Evolutionary conservation across 306 rosid species (phyloP), one percentile per base, ranked within the genome.

Genomic region (Cucumis melo): DNA sequence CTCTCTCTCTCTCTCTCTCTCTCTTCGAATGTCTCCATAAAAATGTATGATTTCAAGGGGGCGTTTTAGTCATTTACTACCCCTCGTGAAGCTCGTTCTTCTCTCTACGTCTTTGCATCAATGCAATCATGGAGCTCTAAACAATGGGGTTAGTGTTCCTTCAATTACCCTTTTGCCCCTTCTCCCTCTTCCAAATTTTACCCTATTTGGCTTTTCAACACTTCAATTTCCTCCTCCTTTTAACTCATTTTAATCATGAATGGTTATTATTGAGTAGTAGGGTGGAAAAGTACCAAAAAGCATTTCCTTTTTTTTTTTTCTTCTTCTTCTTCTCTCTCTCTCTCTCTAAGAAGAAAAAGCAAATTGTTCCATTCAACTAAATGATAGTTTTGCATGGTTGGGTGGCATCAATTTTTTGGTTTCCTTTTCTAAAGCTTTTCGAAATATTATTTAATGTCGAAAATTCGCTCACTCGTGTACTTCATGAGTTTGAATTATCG

Each of bases 21-120:
- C n/a, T n/a, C n/a, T n/a, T n/a, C 23, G 71, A 64, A 64, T 64
- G 21, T 15, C 46, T 59, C 39, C 24, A 36, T 64, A 36, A 32
- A 32, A 32, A 1, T 32, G 3, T 46, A 51, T 51, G 48, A 64
- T 64, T 62, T 34, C 51, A 8, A 54, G 86, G 91, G 85, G 91
- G 83, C 8, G 79, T 54, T 83, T 55, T 74, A 7, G 91, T 86
- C 86, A 53, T 50, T 21, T 23, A 0, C 0, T 17, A 24, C 56
- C 83, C 84, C 89, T 82, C 84, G 79, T 84, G 79, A 83, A 81
- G 74, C 83, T 82, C 84, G 83, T 82, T 82, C 77, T 56, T 82
- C 78, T 62, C 77, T 56, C 39, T 48, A 58, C 44, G 36, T 44
- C 55, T 80, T 80, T 79, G 61, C 85, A 75, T 75, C 84, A 63